Evolutionary conservation across 2,329 filamentous ascomycete genomes (phyloP).

Genomic region (Aspergillus fijiensis): DNA sequence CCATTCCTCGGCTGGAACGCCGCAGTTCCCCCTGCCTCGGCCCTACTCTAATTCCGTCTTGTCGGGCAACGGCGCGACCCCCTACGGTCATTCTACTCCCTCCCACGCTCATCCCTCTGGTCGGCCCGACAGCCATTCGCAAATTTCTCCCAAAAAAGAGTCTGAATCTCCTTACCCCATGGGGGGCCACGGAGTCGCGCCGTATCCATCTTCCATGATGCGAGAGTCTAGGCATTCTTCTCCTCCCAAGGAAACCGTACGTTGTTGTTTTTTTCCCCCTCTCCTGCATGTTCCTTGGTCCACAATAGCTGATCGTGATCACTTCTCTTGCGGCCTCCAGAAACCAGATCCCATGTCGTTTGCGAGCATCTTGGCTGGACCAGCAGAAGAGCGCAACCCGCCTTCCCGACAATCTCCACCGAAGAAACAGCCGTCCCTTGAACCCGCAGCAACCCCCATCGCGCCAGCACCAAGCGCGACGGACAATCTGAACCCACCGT

Average conservation of each 20-base stretch:
- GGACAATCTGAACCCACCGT: conserved; percentile 21
- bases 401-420: conserved; percentile 29
- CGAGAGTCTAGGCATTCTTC: conserved; percentile 36
- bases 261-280: conserved; percentile 15
- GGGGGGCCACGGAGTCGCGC: conserved; percentile 29
- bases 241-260: conserved; percentile 43
- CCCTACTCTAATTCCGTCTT: conserved; percentile 38
- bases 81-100: conserved; percentile 38
- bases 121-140: conserved; percentile 38
- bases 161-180: conserved; percentile 36
- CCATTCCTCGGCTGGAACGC: conserved; percentile 31
- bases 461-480: conserved; percentile 14
- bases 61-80: conserved; percentile 36
- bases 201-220: conserved; percentile 33
- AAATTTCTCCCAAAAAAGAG: conserved; percentile 44
- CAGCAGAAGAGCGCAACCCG: conserved; percentile 57
- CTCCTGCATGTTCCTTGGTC: neutral
- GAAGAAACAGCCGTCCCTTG: conserved; percentile 50
- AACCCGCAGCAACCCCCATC: conserved; percentile 20
- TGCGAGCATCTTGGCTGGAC: conserved; percentile 85
- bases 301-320: neutral
- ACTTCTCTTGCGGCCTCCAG: conserved; percentile 41
- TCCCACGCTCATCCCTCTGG: conserved; percentile 45
- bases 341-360: conserved; percentile 91
- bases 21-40: conserved; percentile 35